Base-by-base conservation (phyloP, 2,329 filamentous ascomycete genomes). In the Botryosphaeria dothidea region DNA sequence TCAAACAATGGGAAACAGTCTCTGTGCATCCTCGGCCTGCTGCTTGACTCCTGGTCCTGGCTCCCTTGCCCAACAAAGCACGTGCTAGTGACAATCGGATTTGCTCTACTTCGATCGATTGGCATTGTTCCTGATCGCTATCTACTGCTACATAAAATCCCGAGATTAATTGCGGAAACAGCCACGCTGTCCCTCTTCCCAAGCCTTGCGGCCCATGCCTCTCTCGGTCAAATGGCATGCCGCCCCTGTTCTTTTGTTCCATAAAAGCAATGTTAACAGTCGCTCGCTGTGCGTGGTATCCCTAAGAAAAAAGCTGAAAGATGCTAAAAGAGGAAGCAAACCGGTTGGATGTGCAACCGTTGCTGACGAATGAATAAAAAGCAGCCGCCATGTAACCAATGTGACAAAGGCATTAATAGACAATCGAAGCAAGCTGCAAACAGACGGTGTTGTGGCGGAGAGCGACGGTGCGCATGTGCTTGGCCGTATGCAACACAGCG, bases 241-340 rank as follows among this genome's bases (percentile, higher is more conserved):
- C 58, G 58, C 45, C 57, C 45, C 36, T 34, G 45, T 51, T 51
- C 58, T 46, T 46, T 54, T 54, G 31, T 43, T 38, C 51, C 41
- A 48, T 64, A 54, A 57, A 56, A 64, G 29, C 62, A 56, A 64
- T 57, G 51, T 23, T 46, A 56, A 64, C 23, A 56, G 21, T 63
- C 48, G 61, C 61, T 63, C 41, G 61, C 38, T 64, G 62, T 54
- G 49, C 61, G 61, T 64, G 62, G 62, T 64, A 64, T 64, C 62
- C 62, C 56, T 25, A 60, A 31, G 11, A 27, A 49, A 61, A 25
- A 31, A 49, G 25, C 46, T 34, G 58, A 48, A 21, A 3, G 31
- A 23, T 63, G 46, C 49, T 54, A 21, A 52, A 54, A 43, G 52
- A 11, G 31, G 48, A 31, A 63, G 49, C 31, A 63, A 13, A 15